Conservation (phyloP, 352 stramenopile genomes). For the Pythium diclinum region DNA sequence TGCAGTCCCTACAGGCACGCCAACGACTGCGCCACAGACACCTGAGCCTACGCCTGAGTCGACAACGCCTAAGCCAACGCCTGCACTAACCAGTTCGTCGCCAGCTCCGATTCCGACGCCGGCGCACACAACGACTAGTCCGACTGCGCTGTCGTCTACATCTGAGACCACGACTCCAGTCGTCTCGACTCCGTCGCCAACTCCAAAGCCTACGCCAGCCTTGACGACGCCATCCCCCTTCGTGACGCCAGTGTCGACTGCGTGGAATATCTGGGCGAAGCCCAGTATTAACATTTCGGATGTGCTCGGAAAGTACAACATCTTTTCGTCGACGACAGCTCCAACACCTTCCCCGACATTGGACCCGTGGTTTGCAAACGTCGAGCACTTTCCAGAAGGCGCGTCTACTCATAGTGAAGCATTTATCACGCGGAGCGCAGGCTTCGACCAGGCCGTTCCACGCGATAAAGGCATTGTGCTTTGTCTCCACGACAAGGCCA, state of each 20-base stretch:
- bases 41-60: not conserved
- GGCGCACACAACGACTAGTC: not conserved
- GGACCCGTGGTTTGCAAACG: slow-evolving; percentile 3
- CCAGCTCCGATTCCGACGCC: not conserved
- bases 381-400: not conserved
- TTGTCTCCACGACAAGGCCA: slow-evolving; percentile 44
- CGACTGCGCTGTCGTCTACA: too few species aligned
- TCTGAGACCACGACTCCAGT: too few species aligned
- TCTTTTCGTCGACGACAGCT: not conserved
- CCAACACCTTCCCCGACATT: not conserved
- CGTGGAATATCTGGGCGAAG: not conserved
- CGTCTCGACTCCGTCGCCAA: too few species aligned
- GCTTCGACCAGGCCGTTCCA: slow-evolving; percentile 28
- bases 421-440: slow-evolving; percentile 24
- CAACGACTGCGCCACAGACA: not conserved
- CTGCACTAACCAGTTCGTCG: not conserved
- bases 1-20: not conserved
- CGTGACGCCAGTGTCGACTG: not conserved
- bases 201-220: not conserved
- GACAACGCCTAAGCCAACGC: not conserved
- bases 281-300: not conserved
- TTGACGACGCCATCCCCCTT: not conserved
- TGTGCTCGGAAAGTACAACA: not conserved
- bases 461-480: slow-evolving; percentile 37
- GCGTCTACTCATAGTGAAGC: not conserved